Conservation (phyloP, 2,329 filamentous ascomycete genomes). For the Scedosporium dehoogii region DNA sequence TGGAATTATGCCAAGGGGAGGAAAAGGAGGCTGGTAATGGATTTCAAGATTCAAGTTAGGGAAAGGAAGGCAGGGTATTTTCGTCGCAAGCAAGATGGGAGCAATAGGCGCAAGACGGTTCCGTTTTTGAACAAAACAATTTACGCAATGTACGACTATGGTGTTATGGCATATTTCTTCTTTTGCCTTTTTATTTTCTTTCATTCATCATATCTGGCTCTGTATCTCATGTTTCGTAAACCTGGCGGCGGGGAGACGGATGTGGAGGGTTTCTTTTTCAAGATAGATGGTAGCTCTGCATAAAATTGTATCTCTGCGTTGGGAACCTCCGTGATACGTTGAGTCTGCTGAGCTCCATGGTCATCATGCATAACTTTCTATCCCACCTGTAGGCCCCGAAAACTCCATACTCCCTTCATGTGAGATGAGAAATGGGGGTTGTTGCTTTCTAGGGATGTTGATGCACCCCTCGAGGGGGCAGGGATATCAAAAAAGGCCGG, state of each 20-base stretch:
- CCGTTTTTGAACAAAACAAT: neutral
- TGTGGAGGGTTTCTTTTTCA: no score
- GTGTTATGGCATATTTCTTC: neutral
- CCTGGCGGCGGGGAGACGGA: no score
- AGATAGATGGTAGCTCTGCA: no score
- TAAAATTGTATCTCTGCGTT: no score
- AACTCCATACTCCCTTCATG: no score
- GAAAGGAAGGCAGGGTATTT: neutral
- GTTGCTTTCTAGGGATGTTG: no score
- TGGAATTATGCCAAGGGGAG: constrained; percentile 3
- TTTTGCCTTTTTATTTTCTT: neutral
- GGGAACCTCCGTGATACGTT: no score
- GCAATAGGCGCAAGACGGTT: neutral
- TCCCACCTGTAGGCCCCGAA: no score
- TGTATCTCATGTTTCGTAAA: neutral
- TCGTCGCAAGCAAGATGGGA: neutral
- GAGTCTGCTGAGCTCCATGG: no score
- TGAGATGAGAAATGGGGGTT: no score
- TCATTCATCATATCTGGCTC: neutral
- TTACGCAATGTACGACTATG: neutral
- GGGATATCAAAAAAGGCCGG: neutral
- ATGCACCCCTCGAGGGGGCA: neutral
- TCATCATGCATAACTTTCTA: no score
- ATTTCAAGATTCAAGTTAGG: neutral
- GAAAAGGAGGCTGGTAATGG: neutral